Evolutionary conservation across 140 eudicot species (phyloP).

Genomic region (Senecio squalidus): DNA sequence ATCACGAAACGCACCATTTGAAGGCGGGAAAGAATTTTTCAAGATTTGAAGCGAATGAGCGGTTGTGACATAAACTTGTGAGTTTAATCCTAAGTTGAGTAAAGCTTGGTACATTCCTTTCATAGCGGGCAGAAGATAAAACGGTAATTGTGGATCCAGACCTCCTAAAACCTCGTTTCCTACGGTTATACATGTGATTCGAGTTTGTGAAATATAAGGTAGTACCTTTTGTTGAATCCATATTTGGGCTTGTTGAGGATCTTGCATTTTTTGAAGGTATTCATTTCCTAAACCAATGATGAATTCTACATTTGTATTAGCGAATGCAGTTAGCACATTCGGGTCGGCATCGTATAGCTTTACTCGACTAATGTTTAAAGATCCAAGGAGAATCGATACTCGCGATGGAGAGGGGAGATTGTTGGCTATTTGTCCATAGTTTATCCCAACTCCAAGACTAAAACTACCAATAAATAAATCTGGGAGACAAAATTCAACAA

Average conservation of each 20-base stretch:
- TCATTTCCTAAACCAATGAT: conserved; percentile 92
- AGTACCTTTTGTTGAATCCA: conserved; percentile 83
- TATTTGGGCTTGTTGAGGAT: conserved; percentile 59
- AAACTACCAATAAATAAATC: conserved; percentile 32
- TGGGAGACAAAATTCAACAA: conserved; percentile 20
- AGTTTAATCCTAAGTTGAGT: conserved; percentile 46
- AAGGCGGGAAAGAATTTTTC: conserved; percentile 75
- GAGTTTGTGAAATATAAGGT: conserved; percentile 64
- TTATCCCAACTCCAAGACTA: conserved; percentile 78
- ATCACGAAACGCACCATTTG: conserved; percentile 62
- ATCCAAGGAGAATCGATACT: conserved; percentile 57
- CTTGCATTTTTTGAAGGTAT: conserved; percentile 58
- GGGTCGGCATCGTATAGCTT: conserved; percentile 95
- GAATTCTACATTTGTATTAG: conserved; percentile 65
- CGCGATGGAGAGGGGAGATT: conserved; percentile 86
- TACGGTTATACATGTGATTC: conserved; percentile 71
- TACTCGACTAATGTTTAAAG: conserved; percentile 70
- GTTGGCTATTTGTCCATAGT: conserved; percentile 89
- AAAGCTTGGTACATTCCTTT: conserved; percentile 58
- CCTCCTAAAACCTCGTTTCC: conserved; percentile 84
- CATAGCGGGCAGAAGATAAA: conserved; percentile 75
- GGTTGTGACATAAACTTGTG: conserved; percentile 69
- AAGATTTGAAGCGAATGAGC: conserved; percentile 78
- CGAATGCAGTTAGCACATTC: conserved; percentile 66
- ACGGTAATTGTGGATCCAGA: conserved; percentile 36